Conservation (phyloP, 768 basidiomycete genomes). For the Lentinula detonsa region DNA sequence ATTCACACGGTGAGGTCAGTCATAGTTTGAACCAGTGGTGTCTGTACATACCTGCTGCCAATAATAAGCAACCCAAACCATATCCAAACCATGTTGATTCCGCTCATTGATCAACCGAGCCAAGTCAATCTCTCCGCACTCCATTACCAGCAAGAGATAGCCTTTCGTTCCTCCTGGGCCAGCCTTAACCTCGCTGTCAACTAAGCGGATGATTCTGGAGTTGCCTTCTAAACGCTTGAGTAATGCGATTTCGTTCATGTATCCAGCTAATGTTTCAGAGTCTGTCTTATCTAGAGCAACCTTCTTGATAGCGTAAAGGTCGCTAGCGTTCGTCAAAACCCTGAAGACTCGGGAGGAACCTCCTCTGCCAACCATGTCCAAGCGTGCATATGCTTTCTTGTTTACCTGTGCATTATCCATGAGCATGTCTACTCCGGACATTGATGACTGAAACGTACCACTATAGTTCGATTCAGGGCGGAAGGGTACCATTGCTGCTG, state of each 20-base stretch:
- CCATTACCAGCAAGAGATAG: slow-evolving; percentile 85
- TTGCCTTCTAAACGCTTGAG: slow-evolving; percentile 94
- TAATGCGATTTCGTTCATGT: slow-evolving; percentile 94
- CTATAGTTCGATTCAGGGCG: slow-evolving; percentile 24
- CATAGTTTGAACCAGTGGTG: not conserved
- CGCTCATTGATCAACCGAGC: slow-evolving; percentile 80
- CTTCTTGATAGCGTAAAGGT: slow-evolving; percentile 88
- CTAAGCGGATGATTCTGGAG: slow-evolving; percentile 82
- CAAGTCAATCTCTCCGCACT: slow-evolving; percentile 93
- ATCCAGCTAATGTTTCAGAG: slow-evolving; percentile 81
- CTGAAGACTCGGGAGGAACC: slow-evolving; percentile 96
- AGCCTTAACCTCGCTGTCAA: slow-evolving; percentile 84
- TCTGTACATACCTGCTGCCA: slow-evolving; percentile 81
- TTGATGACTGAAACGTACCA: slow-evolving; percentile 21
- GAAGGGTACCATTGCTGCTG: slow-evolving; percentile 13
- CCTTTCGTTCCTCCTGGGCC: slow-evolving; percentile 68
- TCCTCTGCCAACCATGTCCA: slow-evolving; percentile 89
- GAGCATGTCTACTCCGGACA: not conserved
- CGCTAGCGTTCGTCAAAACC: slow-evolving; percentile 69
- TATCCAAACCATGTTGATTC: slow-evolving; percentile 77
- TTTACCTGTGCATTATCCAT: slow-evolving; percentile 48
- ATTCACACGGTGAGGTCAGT: not conserved
- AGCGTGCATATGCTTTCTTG: slow-evolving; percentile 74
- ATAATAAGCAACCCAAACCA: slow-evolving; percentile 92
- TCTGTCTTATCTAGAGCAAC: slow-evolving; percentile 89